phyloP scores from a whole-genome alignment of 768 basidiomycete species.

The Daedaleopsis nitida region DNA sequence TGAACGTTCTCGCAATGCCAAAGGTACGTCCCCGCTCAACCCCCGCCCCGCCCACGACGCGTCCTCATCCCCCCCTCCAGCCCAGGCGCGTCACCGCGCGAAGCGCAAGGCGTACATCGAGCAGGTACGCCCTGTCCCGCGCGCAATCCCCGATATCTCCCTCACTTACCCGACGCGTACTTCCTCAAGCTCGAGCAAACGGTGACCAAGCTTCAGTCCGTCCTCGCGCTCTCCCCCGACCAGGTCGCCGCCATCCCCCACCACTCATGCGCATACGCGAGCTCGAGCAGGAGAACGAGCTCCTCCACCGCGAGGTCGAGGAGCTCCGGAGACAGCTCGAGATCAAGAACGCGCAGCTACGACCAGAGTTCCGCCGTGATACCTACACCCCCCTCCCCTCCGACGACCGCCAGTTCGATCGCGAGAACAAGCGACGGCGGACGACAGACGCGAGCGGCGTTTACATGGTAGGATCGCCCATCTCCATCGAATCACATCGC shows the following conservation, averaged over 20 bases:
- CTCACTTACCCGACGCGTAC: slow-evolving; percentile 6
- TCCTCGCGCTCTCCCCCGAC: slow-evolving; percentile 71
- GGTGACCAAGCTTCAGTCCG: slow-evolving; percentile 80
- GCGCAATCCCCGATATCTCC: neutral
- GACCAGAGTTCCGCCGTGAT: slow-evolving; percentile 26
- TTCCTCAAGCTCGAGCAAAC: slow-evolving; percentile 73
- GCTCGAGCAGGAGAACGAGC: slow-evolving; percentile 77
- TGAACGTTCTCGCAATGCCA: slow-evolving; percentile 29
- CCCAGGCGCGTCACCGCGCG: slow-evolving; percentile 87
- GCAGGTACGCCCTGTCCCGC: slow-evolving; percentile 49
- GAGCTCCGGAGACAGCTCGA: slow-evolving; percentile 68
- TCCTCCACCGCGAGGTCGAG: slow-evolving; percentile 72
- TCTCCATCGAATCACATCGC: neutral
- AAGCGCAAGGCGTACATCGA: slow-evolving; percentile 94
- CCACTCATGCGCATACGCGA: slow-evolving; percentile 77
- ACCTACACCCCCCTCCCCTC: slow-evolving; percentile 16
- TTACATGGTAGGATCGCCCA: slow-evolving; percentile 26
- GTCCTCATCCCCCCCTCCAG: slow-evolving; percentile 53
- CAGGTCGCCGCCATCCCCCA: slow-evolving; percentile 71
- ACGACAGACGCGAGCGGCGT: slow-evolving; percentile 28
- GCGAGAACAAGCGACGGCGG: slow-evolving; percentile 32
- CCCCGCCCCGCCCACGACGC: neutral
- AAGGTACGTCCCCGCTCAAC: slow-evolving; percentile 19
- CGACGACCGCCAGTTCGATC: slow-evolving; percentile 27
- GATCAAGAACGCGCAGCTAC: slow-evolving; percentile 25